Evolutionary conservation across 495 filamentous ascomycete genomes (phyloP).

Genomic region (Staphylotrichum tortipilum): DNA sequence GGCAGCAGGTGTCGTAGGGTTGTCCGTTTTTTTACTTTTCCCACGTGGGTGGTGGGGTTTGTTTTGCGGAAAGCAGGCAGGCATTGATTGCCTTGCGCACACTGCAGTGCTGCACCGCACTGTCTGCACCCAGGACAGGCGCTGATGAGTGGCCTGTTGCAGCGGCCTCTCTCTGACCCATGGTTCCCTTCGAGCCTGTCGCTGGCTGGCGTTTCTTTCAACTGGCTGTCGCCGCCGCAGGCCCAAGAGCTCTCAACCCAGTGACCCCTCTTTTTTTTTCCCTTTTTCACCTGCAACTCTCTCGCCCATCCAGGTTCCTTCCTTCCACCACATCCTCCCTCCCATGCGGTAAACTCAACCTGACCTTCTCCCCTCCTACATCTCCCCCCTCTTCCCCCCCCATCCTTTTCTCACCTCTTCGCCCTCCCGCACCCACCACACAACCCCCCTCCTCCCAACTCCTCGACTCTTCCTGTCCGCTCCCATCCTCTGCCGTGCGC

Average conservation of each 20-base stretch:
- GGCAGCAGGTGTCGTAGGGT: no score
- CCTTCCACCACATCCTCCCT: conserved; percentile 5
- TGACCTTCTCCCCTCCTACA: neutral
- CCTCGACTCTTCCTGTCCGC: neutral
- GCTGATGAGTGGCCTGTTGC: neutral
- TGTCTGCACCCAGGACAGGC: no score
- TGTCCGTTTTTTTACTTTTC: no score
- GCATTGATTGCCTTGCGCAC: no score
- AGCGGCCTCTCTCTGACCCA: neutral
- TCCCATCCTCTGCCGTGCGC: neutral
- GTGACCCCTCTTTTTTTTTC: conserved; percentile 20
- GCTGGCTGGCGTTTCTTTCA: conserved; percentile 9
- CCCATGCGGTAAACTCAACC: conserved; percentile 7
- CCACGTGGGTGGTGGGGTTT: no score
- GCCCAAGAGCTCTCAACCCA: conserved; percentile 4
- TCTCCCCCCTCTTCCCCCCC: neutral
- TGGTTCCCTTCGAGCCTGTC: neutral
- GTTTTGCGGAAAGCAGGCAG: no score
- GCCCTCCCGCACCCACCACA: neutral
- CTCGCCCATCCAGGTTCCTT: conserved; percentile 9
- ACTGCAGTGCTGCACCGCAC: no score
- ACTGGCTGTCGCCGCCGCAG: conserved; percentile 7
- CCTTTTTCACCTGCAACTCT: conserved; percentile 17
- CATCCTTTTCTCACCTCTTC: neutral
- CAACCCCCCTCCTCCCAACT: neutral